phyloP scores from a whole-genome alignment of 1,139 yeast genomes.

The Scheffersomyces insectosa region DNA sequence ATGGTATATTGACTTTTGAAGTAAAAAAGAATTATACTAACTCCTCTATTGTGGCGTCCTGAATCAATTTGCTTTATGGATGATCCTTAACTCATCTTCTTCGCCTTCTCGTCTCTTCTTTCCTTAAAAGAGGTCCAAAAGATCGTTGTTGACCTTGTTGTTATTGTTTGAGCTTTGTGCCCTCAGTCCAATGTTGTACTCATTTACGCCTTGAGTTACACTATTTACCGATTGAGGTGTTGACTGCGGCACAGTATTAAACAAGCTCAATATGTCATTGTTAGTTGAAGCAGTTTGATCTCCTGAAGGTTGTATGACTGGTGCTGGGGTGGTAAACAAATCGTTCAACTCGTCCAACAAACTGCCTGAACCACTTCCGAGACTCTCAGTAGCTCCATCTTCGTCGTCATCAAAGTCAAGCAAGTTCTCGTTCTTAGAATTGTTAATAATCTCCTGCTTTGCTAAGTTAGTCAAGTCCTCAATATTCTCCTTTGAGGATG shows the following conservation, averaged over 20 bases:
- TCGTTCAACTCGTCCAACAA: conserved; percentile 70
- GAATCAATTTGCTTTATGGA: too few relatives aligned
- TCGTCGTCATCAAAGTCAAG: conserved; percentile 78
- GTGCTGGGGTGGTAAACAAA: conserved; percentile 49
- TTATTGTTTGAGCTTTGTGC: conserved; percentile 4
- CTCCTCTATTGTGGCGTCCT: too few relatives aligned
- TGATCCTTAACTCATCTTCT: too few relatives aligned
- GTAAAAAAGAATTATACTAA: too few relatives aligned
- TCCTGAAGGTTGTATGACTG: conserved; percentile 6
- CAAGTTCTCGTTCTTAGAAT: conserved; percentile 74
- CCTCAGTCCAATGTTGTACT: conserved; percentile 19
- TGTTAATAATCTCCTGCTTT: conserved; percentile 69
- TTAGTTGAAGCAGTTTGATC: conserved; percentile 16
- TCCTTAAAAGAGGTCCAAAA: conserved; percentile 55
- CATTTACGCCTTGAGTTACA: conserved; percentile 19
- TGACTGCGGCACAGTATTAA: conserved; percentile 23
- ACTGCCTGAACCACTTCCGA: conserved; percentile 16
- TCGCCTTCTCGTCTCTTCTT: too few relatives aligned
- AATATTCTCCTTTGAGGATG: conserved; percentile 42
- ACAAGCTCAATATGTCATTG: conserved; percentile 47
- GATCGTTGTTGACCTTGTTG: conserved; percentile 40
- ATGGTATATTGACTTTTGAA: too few relatives aligned
- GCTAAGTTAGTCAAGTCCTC: conserved; percentile 82
- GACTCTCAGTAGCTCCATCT: conserved; percentile 24
- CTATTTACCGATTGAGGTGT: conserved; percentile 6